Evolutionary conservation across 768 basidiomycete genomes (phyloP).

Genomic region (Collybia sordida): DNA sequence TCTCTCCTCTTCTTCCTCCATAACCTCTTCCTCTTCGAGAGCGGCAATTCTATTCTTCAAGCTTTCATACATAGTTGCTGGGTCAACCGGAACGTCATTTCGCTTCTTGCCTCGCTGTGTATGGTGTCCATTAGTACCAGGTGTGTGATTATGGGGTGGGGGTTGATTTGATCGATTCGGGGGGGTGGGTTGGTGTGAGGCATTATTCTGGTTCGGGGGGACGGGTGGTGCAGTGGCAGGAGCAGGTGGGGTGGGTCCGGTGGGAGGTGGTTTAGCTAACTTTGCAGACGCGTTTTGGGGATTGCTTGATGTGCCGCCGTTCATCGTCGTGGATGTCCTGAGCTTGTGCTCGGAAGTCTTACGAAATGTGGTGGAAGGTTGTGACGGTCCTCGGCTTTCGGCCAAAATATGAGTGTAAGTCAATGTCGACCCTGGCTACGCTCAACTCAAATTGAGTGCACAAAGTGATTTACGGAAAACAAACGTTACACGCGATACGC

Average conservation of each 20-base stretch:
- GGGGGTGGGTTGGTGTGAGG: constrained; percentile 27
- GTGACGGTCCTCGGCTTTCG: constrained; percentile 5
- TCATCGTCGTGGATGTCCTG: constrained; percentile 36
- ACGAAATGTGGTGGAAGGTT: too few species aligned
- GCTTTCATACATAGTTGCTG: constrained; percentile 84
- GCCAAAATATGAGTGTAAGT: too few species aligned
- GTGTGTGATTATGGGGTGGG: constrained; percentile 26
- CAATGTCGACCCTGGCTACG: too few species aligned
- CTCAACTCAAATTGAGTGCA: too few species aligned
- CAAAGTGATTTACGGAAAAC: too few species aligned
- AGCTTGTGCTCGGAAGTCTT: not conserved
- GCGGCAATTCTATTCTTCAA: constrained; percentile 88
- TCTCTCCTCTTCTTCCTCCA: constrained; percentile 86
- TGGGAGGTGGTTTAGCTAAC: constrained; percentile 52
- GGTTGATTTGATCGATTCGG: constrained; percentile 23
- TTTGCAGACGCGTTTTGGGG: constrained; percentile 37
- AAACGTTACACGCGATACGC: too few species aligned
- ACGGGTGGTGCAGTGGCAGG: constrained; percentile 58
- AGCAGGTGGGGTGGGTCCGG: constrained; percentile 59
- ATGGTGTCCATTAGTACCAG: constrained; percentile 42
- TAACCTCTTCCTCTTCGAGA: constrained; percentile 82
- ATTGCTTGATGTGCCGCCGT: constrained; percentile 39
- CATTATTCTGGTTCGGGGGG: constrained; percentile 44
- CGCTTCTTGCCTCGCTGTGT: constrained; percentile 71
- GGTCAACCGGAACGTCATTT: constrained; percentile 71